Base-by-base conservation (phyloP, 768 basidiomycete genomes). In the Megacollybia marginata region DNA sequence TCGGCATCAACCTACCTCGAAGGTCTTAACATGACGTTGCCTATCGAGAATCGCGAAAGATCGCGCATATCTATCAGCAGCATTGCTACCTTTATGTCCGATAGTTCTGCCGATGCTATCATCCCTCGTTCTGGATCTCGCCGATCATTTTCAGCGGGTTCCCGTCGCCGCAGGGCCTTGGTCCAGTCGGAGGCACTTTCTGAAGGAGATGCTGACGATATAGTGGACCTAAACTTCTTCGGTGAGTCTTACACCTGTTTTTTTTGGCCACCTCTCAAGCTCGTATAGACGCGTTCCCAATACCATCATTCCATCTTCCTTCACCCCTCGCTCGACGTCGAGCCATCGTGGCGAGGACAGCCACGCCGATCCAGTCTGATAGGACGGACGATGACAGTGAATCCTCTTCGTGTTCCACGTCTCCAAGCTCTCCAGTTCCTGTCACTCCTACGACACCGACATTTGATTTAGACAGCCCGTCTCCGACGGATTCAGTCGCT, bases 21-120 rank as follows among this genome's bases (percentile, higher is more conserved):
- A 11, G 73, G 70, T 15, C 64, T 78, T 10, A 57, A 65, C 20
- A 49, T 75, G 12, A 55, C 56, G 8, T 55, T 74, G 13, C 69
- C 72, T 52, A 57, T 64, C 52, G 62, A 65, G 50, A 65, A 72
- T 52, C 52, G 64, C 45, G 52, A 46, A 42, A 5, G 36, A 13
- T 58, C 61, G 19, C 63, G 69, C 34, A 65, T 65, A 28, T 83
- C 82, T 5, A 65, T 75, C 46, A 72, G 70, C 43, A 83, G 80
- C 54, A 63, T 83, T 46, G 73, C 74, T 23, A 81, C 82, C 0
- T 62, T 81, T 51, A 68, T 78, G 68, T 80, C 82, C 0, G 75
- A 74, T 33, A 65, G 69, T 36, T 83, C 83, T 4, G 74, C 75
- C 1, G 79, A 85, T 28, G 82, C 77, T 10, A 65, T 84, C 44